Base-by-base conservation (phyloP, 345 rosid species). In the Combretum micranthum region DNA sequence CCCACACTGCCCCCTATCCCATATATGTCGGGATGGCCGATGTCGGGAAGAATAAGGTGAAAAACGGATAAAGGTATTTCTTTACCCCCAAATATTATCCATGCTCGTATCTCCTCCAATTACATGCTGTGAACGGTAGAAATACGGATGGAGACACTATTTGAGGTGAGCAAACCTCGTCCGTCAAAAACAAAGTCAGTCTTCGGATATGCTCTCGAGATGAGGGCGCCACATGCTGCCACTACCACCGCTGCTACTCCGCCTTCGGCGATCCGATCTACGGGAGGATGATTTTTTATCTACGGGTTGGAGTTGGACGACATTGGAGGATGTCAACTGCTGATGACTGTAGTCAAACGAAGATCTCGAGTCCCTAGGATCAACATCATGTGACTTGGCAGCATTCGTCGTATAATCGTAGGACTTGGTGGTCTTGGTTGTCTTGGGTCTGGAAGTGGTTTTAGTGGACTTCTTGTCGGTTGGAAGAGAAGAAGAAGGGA, bases 201-300 rank as follows among this genome's bases (percentile, higher is more conserved):
- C 93, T 70, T 93, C 99, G 37, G 68, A 53, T 67, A 89, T 93
- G 85, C 88, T 80, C 45, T 67, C 74, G 12, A 93, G 86, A 66
- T 80, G 86, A 50, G 97, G 97, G 59, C 58, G 79, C 96, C 97
- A 89, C 53, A 63, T 80, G 42, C 78, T 69, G 46, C 60, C 69
- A 12, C 82, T 75, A n/a, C 62, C 71, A 12, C 82, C 75, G 18
- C 83, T 53, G 22, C 64, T 69, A 44, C 81, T 72, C 50, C 90
- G 80, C 63, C 75, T 73, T 17, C 82, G 80, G 26, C 86, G 86
- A 14, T 52, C 65, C 47, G 39, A 32, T 32, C 46, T 53, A 4
- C 65, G 52, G 25, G 63, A 49, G 8, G 74, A 61, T 11, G 58
- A 76, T 15, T 72, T 50, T 63, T 63, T 80, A 63, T 83, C 73